A percentile compares a stretch with the other conserved stretches of the same genome.
phyloP scores from a whole-genome alignment of 2,329 filamentous ascomycete species.

The Bipolaris oryzae region DNA sequence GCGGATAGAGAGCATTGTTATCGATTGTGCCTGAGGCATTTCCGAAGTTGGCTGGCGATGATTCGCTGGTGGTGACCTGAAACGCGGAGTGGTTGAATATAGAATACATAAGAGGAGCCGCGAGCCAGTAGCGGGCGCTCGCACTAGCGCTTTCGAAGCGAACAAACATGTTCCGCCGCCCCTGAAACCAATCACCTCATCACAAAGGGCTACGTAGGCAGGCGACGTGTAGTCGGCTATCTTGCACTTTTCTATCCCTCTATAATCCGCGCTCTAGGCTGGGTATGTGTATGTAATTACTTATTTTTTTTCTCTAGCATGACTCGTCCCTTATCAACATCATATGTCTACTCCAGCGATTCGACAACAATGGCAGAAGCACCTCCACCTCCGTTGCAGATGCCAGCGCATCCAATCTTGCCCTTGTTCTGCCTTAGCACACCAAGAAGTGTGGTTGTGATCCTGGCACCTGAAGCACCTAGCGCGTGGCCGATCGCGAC shows the following conservation, averaged over 20 bases:
- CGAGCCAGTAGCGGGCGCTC: conserved; percentile 14
- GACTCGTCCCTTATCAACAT: conserved; percentile 10
- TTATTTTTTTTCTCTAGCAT: conserved; percentile 12
- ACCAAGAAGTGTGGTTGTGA: conserved; percentile 85
- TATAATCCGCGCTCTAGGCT: not conserved
- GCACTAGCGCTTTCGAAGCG: conserved; percentile 18
- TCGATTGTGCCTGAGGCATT: conserved; percentile 12
- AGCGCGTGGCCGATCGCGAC: conserved; percentile 96
- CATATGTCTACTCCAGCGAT: conserved; percentile 46
- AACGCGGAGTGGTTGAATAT: conserved; percentile 23
- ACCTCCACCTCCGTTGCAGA: conserved; percentile 97
- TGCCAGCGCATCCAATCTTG: conserved; percentile 91
- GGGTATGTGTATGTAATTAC: not conserved
- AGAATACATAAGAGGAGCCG: conserved; percentile 16
- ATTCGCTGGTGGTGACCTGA: conserved; percentile 25
- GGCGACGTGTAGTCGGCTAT: not conserved
- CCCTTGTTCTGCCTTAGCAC: conserved; percentile 89
- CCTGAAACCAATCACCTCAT: conserved; percentile 17
- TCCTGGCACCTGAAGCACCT: conserved; percentile 90
- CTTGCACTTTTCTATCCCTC: not conserved
- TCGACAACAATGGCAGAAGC: conserved; percentile 94
- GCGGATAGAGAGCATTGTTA: conserved; percentile 15
- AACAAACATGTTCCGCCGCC: conserved; percentile 8
- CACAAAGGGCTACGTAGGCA: conserved; percentile 1
- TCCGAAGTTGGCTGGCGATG: conserved; percentile 4